phyloP scores from a whole-genome alignment of 2,329 filamentous ascomycete genomes.

The Cercospora sp. region DNA sequence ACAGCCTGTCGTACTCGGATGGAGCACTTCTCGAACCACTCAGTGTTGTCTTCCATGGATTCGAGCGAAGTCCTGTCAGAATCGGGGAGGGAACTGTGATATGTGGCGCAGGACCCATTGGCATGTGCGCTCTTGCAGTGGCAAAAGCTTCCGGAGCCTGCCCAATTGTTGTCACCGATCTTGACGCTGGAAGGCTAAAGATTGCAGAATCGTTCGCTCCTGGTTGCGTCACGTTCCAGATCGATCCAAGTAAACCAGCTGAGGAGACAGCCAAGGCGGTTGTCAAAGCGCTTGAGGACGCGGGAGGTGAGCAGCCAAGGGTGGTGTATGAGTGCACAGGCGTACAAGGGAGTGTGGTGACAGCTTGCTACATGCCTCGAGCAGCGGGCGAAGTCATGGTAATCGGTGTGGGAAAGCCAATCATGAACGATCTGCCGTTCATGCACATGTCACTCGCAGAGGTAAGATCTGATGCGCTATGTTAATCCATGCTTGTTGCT shows the following conservation, averaged over 20 bases:
- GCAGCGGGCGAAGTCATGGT: conserved; percentile 39
- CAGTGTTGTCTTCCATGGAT: conserved; percentile 51
- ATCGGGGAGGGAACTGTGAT: conserved; percentile 49
- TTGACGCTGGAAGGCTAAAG: conserved; percentile 73
- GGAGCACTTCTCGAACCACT: conserved; percentile 78
- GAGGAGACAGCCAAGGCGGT: conserved; percentile 33
- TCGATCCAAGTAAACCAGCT: conserved; percentile 26
- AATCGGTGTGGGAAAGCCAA: conserved; percentile 39
- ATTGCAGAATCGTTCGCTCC: conserved; percentile 70
- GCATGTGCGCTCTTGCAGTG: conserved; percentile 58
- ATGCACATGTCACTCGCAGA: conserved; percentile 40
- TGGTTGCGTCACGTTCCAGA: conserved; percentile 31
- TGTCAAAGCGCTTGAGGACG: conserved; percentile 23
- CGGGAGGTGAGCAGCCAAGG: conserved; percentile 32
- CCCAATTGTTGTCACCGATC: conserved; percentile 81
- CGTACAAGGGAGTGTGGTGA: conserved; percentile 38
- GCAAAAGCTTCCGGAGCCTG: conserved; percentile 66
- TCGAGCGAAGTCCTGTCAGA: conserved; percentile 39
- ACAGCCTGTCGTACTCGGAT: conserved; percentile 73
- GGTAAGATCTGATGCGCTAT: conserved; percentile 11
- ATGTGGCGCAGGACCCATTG: conserved; percentile 65
- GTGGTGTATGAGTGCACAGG: conserved; percentile 41
- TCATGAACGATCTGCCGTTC: conserved; percentile 41
- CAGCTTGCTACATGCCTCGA: conserved; percentile 31
- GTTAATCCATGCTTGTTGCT: conserved; percentile 1